Evolutionary conservation across 768 basidiomycete genomes (phyloP).

Genomic region (Mrakia hoshinonis): DNA sequence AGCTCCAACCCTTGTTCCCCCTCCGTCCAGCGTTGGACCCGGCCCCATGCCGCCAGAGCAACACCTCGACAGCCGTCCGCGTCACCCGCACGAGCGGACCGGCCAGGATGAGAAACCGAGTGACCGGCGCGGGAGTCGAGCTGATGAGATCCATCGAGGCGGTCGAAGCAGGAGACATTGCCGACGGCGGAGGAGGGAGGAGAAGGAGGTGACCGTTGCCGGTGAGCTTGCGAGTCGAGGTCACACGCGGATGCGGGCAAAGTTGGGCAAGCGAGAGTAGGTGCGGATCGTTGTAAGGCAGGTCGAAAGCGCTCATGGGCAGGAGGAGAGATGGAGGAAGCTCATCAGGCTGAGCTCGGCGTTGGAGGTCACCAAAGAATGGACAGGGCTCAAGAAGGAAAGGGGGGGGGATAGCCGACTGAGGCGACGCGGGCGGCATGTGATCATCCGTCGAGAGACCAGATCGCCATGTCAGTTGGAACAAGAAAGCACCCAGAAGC

Average conservation of each 20-base stretch:
- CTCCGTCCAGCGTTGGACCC: background rate
- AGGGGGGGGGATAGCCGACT: no score
- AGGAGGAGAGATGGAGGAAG: no score
- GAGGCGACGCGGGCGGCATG: no score
- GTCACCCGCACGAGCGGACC: conserved; percentile 31
- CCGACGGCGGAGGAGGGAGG: background rate
- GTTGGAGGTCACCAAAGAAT: no score
- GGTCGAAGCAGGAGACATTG: background rate
- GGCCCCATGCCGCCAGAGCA: conserved; percentile 35
- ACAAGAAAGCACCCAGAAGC: no score
- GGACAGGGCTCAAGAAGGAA: no score
- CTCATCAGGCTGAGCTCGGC: no score
- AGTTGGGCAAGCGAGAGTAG: background rate
- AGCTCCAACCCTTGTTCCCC: conserved; percentile 28
- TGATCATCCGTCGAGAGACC: no score
- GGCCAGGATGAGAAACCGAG: conserved; percentile 35
- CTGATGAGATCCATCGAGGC: background rate
- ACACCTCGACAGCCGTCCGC: conserved; percentile 30
- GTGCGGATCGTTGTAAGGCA: background rate
- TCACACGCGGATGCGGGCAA: background rate
- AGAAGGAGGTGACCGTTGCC: background rate
- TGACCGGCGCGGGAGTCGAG: conserved; percentile 34
- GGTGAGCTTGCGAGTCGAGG: background rate
- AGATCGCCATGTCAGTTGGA: no score
- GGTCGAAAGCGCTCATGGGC: background rate